Base-by-base conservation (phyloP, 2,329 filamentous ascomycete genomes). In the Sclerotinia spermophila region DNA sequence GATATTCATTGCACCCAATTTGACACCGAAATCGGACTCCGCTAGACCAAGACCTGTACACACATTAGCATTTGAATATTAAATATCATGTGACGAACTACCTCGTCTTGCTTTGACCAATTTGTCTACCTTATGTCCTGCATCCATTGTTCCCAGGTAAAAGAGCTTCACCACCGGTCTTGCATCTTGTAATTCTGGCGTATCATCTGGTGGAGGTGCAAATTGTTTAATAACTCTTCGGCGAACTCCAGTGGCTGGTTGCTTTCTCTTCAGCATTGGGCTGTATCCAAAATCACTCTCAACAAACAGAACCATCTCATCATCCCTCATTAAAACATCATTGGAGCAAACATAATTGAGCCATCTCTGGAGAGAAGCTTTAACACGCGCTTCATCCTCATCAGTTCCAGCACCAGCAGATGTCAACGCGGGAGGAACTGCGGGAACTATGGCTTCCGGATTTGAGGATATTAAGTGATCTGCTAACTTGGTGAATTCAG, bases 271-370 rank as follows among this genome's bases (percentile, higher is more conserved):
- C 61, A 97, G 90, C 78, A 98, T 92, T 1, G 96, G 96, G 78
- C 94, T 97, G 81, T 99, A 99, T 55, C 96, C 96, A 80, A 97
- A 98, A 80, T 99, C 96, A 79, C 93, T 97, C 82, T 99, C 96
- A n/a, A 99, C 94, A 77, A 99, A 99, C 72, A 98, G 90, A 7
- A 97, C 89, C 89, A 98, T 95, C 82, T 99, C 96, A 73, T 98
- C 95, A 79, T 99, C 96, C 73, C 92, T 89, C 85, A 97, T 97
- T 11, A 99, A 87, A 1, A 96, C 90, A 48, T 98, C 94, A 76
- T 96, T 98, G 77, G 88, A 88, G 82, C 96, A 97, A 30, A 99
- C 91, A 71, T 92, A 92, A 81, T 97, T 97, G 77, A 99, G 86
- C 96, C 96, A 99, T 79, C 94, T 87, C 82, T 99, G 96, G 83